Evolutionary conservation across 1,284 basidiomycete species (phyloP), one percentile per base, ranked within the genome.

Genomic region (Cryptococcus sp.): DNA sequence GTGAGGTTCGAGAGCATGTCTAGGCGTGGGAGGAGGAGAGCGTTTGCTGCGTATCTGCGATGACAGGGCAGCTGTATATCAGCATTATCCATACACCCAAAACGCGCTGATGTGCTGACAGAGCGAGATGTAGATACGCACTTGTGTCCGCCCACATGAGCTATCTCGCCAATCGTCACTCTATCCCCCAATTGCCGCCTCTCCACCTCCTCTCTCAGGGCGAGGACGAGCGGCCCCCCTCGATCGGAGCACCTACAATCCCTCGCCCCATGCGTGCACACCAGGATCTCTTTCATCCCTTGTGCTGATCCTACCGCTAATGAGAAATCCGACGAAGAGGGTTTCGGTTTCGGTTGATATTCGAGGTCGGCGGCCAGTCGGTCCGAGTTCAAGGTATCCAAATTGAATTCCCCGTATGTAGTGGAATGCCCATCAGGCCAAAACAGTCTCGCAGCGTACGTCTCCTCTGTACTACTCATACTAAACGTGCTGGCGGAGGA

Each of bases 111-210:
- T 47, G 22, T 51, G 13, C 47, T 23, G 42, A 38, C 45, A 35
- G 45, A 57, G 48, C 31, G 52, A 55, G 46, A 8, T 10, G 7
- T 38, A 17, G 19, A 10, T 8, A 73, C 87, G 71, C 73, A 91
- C 89, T 89, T 84, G 78, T 93, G 91, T 23, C 89, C 89, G 1
- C 91, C 91, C 46, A 93, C 87, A 78, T 93, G 91, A 1, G 84
- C 87, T 15, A 88, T 84, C 65, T 89, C 86, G 2, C 84, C 84
- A 1, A 92, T 78, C 50, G 78, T 80, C 3, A 79, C 68, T 52
- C 57, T 19, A 8, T 58, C 60, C 1, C 47, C 61, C 52, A 70
- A 15, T 1, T 64, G 56, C 47, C 57, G 54, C 47, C 54, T 56
- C 23, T 53, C 55, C 61, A 68, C 84, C 81, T 51, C 82, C 69